Base-by-base conservation (phyloP, 768 basidiomycete genomes). In the Podaxis sp. region DNA sequence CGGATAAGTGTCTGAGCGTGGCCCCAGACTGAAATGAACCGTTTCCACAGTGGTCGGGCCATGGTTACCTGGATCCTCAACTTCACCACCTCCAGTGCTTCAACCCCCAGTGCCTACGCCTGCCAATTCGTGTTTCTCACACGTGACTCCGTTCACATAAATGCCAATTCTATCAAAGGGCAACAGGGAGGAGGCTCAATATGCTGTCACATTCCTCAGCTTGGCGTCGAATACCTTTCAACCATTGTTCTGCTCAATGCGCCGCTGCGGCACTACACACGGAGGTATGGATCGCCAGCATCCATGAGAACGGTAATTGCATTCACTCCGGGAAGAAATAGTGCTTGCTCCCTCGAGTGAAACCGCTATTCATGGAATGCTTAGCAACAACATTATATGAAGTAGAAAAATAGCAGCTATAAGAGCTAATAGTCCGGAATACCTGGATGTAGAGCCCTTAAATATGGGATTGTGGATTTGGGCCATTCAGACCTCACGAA, bases 251-350 rank as follows among this genome's bases (percentile, higher is more conserved):
- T 9, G 33, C 33, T 33, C 9, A 33, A 33, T 46, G 8, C 7
- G 43, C 19, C 6, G 8, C 43, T 19, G 43, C 5, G n/a, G 19
- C 7, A n/a, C 19, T 46, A 17, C 8, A 9, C 33, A 17, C n/a
- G 43, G 19, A 4, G 19, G 17, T 2, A 7, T 46, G 43, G 8
- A n/a, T 46, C 43, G n/a, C 22, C 43, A 8, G 9, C 2, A n/a
- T 2, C 17, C 43, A 9, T 6, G 72, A 57, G 57, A 46, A 46
- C 43, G 43, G 43, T n/a, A 3, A 19, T 46, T 46, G 2, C 43
- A 19, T 6, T 6, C 43, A 19, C 43, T 46, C 43, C 43, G 43
- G 43, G 43, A 46, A 46, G 43, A 46, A 46, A 46, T 8, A 46
- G 17, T 46, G 43, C 43, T 46, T 19, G 17, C 43, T 46, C 19